These are phyloP conservation scores for Schizochytrium sp. DNA, from an alignment of 108 stramenopile species.

Conservation along the genomic window DNA sequence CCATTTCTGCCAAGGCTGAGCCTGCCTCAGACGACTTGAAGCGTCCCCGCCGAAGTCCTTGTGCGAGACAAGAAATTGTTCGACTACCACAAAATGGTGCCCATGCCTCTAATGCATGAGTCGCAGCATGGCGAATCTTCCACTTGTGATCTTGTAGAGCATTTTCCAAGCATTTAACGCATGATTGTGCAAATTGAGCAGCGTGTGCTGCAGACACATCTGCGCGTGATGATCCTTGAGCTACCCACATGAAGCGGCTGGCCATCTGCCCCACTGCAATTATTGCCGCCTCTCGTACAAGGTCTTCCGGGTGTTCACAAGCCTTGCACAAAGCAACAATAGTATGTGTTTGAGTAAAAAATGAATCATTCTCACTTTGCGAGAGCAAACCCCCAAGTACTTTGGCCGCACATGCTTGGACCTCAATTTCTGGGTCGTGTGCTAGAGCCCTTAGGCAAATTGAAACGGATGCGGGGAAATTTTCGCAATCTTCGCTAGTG, in stretches of 20 bases:
- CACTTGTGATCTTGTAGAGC: constrained; percentile 5
- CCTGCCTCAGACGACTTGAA: neutral
- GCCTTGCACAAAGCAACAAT: neutral
- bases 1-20: neutral
- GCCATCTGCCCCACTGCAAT: neutral
- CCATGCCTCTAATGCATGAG: neutral
- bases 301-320: neutral
- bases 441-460: neutral
- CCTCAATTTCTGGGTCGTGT: neutral
- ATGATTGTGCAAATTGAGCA: neutral
- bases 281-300: neutral
- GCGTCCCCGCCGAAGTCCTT: neutral
- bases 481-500: neutral
- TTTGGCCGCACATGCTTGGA: neutral
- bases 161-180: neutral
- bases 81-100: neutral
- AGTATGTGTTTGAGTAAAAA: neutral
- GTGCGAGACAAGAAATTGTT: neutral
- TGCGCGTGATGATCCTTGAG: neutral
- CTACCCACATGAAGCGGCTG: neutral
- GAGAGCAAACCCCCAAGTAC: neutral
- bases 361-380: neutral
- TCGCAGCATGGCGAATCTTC: neutral
- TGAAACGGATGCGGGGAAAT: neutral
- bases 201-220: neutral